These are phyloP conservation scores for Aspergillus haitiensis DNA, from an alignment of 495 filamentous ascomycete genomes.

Conservation along the genomic window DNA sequence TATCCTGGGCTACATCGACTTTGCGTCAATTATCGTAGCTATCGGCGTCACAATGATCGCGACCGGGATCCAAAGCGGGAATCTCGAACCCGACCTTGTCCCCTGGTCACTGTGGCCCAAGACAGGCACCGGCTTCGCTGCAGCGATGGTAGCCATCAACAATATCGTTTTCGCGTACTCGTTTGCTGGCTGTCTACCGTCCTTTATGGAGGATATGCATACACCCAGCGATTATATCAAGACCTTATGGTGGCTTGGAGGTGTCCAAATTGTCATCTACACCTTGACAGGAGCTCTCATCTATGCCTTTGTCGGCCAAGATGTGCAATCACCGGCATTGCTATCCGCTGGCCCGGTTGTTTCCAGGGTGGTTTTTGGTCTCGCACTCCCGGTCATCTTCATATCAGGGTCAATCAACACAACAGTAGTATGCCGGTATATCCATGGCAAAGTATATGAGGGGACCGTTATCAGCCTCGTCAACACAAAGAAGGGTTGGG, in stretches of 20 bases:
- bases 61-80: slow-evolving; percentile 49
- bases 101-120: slow-evolving; percentile 41
- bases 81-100: slow-evolving; percentile 27
- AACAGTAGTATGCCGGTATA: slow-evolving; percentile 56
- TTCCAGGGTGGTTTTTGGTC: slow-evolving; percentile 68
- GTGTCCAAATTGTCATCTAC: slow-evolving; percentile 64
- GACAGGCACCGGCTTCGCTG: slow-evolving; percentile 32
- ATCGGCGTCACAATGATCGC: slow-evolving; percentile 68
- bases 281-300: slow-evolving; percentile 63
- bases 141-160: slow-evolving; percentile 57
- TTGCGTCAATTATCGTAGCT: slow-evolving; percentile 61
- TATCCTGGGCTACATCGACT: slow-evolving; percentile 60
- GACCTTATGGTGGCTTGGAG: slow-evolving; percentile 58
- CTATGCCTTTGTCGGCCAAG: slow-evolving; percentile 64
- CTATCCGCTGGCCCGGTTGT: slow-evolving; percentile 57
- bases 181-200: slow-evolving; percentile 67
- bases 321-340: slow-evolving; percentile 67
- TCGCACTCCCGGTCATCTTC: slow-evolving; percentile 72
- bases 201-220: slow-evolving; percentile 74
- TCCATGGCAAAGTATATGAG: slow-evolving; percentile 57
- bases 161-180: slow-evolving; percentile 69
- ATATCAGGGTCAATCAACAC: slow-evolving; percentile 64
- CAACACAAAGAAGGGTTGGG: slow-evolving; percentile 56
- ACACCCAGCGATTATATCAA: slow-evolving; percentile 62
- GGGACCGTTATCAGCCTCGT: slow-evolving; percentile 55